A percentile compares a stretch with the other conserved stretches of the same genome.
These are phyloP conservation scores for Rutstroemia sp. DNA, from an alignment of 2,329 filamentous ascomycete species.

Conservation along the genomic window DNA sequence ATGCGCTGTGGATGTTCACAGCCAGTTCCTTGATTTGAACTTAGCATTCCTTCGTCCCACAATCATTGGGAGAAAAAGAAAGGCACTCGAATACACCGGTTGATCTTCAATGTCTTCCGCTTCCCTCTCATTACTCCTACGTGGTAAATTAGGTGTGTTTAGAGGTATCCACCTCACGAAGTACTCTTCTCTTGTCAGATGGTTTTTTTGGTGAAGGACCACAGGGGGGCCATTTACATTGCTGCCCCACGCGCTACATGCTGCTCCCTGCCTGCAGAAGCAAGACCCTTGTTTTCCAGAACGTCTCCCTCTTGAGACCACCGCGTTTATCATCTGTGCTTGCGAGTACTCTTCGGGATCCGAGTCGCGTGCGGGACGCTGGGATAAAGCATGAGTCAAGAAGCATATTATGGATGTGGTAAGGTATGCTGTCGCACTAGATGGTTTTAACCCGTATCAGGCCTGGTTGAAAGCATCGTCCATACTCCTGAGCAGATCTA, in stretches of 20 bases:
- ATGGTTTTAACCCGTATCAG: not conserved
- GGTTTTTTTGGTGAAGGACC: not conserved
- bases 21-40: too few species aligned
- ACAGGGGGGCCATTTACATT: constrained; percentile 3
- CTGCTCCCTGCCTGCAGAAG: not conserved
- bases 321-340: constrained; percentile 3
- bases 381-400: not conserved
- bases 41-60: too few species aligned
- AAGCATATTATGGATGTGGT: not conserved
- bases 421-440: constrained; percentile 1
- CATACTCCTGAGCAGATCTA: not conserved
- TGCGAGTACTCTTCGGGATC: not conserved
- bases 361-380: constrained; percentile 1
- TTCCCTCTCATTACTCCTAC: not conserved
- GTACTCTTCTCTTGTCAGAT: not conserved
- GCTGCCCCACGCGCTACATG: not conserved
- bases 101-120: not conserved
- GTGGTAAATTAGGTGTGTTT: not conserved
- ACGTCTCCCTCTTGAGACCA: not conserved
- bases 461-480: not conserved
- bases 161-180: not conserved
- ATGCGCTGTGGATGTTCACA: too few species aligned
- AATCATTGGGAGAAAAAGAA: too few species aligned
- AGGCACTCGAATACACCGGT: too few species aligned
- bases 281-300: not conserved